These are phyloP conservation scores for Exophiala mesophila DNA, from an alignment of 2,329 filamentous ascomycete genomes.

Conservation along the genomic window DNA sequence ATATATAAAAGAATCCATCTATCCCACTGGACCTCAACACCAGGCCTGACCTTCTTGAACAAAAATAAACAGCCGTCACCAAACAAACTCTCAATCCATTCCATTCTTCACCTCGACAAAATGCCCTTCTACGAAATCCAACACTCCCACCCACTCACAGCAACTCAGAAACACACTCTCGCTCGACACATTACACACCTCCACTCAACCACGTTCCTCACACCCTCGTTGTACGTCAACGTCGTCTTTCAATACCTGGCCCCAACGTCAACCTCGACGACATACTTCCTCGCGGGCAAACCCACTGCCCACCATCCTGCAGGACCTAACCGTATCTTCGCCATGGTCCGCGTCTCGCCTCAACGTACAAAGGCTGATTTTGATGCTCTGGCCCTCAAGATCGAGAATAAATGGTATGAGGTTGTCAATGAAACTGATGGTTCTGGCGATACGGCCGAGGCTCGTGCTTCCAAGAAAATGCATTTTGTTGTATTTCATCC, in stretches of 20 bases:
- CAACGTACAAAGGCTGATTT: conserved; percentile 20
- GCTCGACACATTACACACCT: conserved; percentile 21
- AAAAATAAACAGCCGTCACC: too few species aligned
- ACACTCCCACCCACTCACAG: conserved; percentile 22
- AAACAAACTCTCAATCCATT: too few species aligned
- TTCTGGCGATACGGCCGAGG: conserved; percentile 4
- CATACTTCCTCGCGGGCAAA: conserved; percentile 18
- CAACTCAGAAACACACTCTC: conserved; percentile 19
- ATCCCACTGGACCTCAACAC: too few species aligned
- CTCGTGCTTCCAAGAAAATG: conserved; percentile 15
- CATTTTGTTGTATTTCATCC: conserved; percentile 19
- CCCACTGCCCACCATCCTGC: conserved; percentile 13
- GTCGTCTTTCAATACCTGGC: conserved; percentile 16
- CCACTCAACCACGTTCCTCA: conserved; percentile 23
- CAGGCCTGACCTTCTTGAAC: too few species aligned
- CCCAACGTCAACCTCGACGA: not conserved
- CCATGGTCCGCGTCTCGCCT: conserved; percentile 12
- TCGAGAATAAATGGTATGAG: conserved; percentile 23
- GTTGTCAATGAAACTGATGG: conserved; percentile 10
- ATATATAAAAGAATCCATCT: not conserved
- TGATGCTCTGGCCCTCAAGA: conserved; percentile 21
- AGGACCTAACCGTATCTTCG: conserved; percentile 12
- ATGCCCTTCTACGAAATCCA: conserved; percentile 10
- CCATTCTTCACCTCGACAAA: not conserved
- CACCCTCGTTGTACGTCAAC: conserved; percentile 25